Evolutionary conservation across 768 basidiomycete genomes (phyloP).

Genomic region (Psilocybe subaeruginosa): DNA sequence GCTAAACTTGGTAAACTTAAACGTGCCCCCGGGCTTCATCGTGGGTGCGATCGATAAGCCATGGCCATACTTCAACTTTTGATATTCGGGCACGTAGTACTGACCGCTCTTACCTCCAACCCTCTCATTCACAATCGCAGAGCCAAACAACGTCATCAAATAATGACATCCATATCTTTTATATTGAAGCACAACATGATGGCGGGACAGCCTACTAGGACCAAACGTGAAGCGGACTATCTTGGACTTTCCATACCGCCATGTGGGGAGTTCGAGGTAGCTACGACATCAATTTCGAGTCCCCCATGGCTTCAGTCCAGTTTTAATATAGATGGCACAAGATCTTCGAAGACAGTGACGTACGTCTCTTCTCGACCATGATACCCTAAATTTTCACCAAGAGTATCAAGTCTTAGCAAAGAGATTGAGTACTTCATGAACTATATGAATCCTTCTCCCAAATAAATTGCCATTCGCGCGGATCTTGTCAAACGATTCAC

Average conservation of each 20-base stretch:
- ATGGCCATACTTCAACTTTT: too few species aligned
- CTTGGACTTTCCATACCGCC: slow-evolving; percentile 20
- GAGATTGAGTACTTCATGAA: slow-evolving; percentile 14
- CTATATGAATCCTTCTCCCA: slow-evolving; percentile 23
- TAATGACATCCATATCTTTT: not conserved
- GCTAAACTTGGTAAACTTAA: too few species aligned
- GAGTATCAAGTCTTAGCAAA: not conserved
- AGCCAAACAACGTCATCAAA: too few species aligned
- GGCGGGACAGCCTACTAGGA: slow-evolving; percentile 22
- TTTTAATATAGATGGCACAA: slow-evolving; percentile 11
- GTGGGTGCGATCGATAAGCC: too few species aligned
- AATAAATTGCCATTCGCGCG: slow-evolving; percentile 17
- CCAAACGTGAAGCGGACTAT: slow-evolving; percentile 21
- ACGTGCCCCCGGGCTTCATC: too few species aligned
- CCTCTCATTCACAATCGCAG: too few species aligned
- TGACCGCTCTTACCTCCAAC: not conserved
- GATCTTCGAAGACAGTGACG: slow-evolving; percentile 21
- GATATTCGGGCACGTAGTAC: too few species aligned
- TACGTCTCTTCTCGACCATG: not conserved
- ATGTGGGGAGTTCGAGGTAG: slow-evolving; percentile 22
- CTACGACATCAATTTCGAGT: not conserved
- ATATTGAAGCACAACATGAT: slow-evolving; percentile 20
- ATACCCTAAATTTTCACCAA: too few species aligned
- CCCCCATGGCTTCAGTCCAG: slow-evolving; percentile 17
- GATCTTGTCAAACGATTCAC: slow-evolving; percentile 26